Evolutionary conservation across 176 grass and related monocot genomes (phyloP).

Genomic region (Pontederia paniculata): DNA sequence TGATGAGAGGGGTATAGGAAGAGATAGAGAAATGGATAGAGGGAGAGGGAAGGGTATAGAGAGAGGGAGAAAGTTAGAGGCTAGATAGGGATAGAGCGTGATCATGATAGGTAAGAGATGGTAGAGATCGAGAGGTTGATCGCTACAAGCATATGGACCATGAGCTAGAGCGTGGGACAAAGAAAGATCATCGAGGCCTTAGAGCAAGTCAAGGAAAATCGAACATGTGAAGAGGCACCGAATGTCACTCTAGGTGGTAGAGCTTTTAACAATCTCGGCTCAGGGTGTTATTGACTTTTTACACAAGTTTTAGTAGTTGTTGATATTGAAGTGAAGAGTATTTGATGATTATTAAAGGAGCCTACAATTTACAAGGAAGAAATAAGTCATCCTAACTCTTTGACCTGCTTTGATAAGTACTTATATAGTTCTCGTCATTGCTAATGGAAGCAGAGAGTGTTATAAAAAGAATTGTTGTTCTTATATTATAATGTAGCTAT

Average conservation of each 20-base stretch:
- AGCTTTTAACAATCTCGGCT: too few relatives aligned
- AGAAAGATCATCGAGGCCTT: constrained; percentile 43
- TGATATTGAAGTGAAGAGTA: too few relatives aligned
- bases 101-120: constrained; percentile 62
- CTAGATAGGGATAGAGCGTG: constrained; percentile 29
- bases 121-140: constrained; percentile 50
- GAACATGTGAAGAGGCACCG: constrained; percentile 66
- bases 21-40: constrained; percentile 44
- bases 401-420: too few relatives aligned
- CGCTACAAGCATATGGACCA: constrained; percentile 48
- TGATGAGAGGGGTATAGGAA: constrained; percentile 51
- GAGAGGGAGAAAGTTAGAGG: constrained; percentile 43
- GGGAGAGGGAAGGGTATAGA: constrained; percentile 45
- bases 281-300: too few relatives aligned
- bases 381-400: too few relatives aligned
- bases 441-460: too few relatives aligned
- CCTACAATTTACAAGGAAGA: too few relatives aligned
- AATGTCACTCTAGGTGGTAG: constrained; percentile 28
- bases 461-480: too few relatives aligned
- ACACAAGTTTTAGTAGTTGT: too few relatives aligned
- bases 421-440: too few relatives aligned
- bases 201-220: constrained; percentile 59
- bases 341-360: too few relatives aligned
- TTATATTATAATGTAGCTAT: too few relatives aligned
- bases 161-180: constrained; percentile 52